Conservation (phyloP, 2,329 filamentous ascomycete genomes). For the Stagonosporopsis chrysanthemi region DNA sequence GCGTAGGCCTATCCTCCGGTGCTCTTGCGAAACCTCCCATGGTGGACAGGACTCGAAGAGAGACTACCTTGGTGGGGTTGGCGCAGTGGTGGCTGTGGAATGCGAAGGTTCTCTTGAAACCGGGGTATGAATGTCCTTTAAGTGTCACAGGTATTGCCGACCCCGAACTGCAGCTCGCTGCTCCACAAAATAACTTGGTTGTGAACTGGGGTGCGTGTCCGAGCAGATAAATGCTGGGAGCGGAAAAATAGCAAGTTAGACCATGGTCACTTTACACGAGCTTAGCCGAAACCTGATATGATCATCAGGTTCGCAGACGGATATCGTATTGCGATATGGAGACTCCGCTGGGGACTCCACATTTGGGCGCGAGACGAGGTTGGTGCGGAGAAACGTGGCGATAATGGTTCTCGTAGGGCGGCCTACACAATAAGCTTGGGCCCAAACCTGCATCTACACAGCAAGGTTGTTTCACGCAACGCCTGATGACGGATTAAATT, state of each 20-base stretch:
- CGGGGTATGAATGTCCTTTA: conserved; percentile 34
- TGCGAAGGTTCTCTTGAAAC: conserved; percentile 28
- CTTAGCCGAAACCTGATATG: conserved; percentile 15
- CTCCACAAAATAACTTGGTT: conserved; percentile 30
- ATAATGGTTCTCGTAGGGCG: too few relatives aligned
- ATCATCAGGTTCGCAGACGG: conserved; percentile 5
- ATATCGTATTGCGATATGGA: conserved; percentile 11
- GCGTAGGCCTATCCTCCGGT: conserved; percentile 64
- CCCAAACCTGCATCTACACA: too few relatives aligned
- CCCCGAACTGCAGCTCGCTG: conserved; percentile 22
- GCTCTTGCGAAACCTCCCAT: conserved; percentile 55
- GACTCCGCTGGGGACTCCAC: conserved; percentile 31
- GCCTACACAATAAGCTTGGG: too few relatives aligned
- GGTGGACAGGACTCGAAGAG: conserved; percentile 14
- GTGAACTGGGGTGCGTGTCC: conserved; percentile 23
- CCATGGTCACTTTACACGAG: conserved; percentile 10
- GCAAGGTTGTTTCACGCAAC: too few relatives aligned
- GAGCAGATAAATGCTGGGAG: conserved; percentile 21
- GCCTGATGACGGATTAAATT: too few relatives aligned
- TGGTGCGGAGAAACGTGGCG: conserved; percentile 11
- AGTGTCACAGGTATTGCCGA: conserved; percentile 18
- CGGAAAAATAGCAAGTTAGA: conserved; percentile 17
- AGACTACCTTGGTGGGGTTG: conserved; percentile 1
- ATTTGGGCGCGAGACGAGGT: conserved; percentile 20
- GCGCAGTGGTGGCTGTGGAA: conserved; percentile 2